A percentile compares a stretch with the other conserved stretches of the same genome.
Conservation (phyloP, 371 early-diverging fungal species). For the Massospora cicadina region DNA sequence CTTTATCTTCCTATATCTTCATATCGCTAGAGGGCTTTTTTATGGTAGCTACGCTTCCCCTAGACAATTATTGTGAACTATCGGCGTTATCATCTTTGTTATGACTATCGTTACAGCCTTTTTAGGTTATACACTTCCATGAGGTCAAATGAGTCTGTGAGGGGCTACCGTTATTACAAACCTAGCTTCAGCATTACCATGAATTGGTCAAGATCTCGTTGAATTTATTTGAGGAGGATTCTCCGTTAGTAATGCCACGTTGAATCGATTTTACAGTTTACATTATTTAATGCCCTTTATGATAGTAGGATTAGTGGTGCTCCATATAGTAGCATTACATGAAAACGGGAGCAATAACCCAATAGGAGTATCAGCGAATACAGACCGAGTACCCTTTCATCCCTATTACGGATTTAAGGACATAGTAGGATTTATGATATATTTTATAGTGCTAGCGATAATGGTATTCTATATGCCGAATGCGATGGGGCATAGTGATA, state of each 20-base stretch:
- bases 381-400: constrained; percentile 39
- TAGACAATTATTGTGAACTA: constrained; percentile 33
- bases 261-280: constrained; percentile 28
- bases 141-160: constrained; percentile 17
- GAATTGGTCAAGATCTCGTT: constrained; percentile 25
- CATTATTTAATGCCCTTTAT: constrained; percentile 33
- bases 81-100: constrained; percentile 41
- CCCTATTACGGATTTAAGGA: constrained; percentile 47
- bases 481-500: constrained; percentile 31
- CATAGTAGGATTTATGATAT: constrained; percentile 33
- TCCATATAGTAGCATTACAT: constrained; percentile 26
- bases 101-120: constrained; percentile 37
- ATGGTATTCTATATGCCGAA: constrained; percentile 34
- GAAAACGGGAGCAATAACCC: constrained; percentile 32
- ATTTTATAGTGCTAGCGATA: constrained; percentile 30
- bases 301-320: constrained; percentile 21
- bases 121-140: constrained; percentile 24
- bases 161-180: no score
- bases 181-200: constrained; percentile 27
- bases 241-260: constrained; percentile 24
- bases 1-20: constrained; percentile 36
- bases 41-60: constrained; percentile 38
- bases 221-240: constrained; percentile 26
- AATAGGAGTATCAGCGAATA: constrained; percentile 35
- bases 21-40: constrained; percentile 36